These are phyloP conservation scores for Fusarium decemcellulare DNA, from an alignment of 2,329 filamentous ascomycete species.

Conservation along the genomic window DNA sequence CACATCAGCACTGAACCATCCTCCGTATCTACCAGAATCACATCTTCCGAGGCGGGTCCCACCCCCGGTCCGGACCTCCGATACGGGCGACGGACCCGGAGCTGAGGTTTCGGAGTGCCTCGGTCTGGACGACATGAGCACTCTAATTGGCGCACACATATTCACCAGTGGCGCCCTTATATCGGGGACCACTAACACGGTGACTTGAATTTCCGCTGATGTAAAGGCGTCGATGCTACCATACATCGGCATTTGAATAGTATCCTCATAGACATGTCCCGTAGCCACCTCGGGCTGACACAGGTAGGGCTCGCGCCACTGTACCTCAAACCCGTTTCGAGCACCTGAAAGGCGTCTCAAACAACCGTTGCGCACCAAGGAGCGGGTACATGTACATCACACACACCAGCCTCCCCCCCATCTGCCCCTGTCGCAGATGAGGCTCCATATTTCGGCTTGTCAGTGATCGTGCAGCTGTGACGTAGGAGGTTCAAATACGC, in stretches of 20 bases:
- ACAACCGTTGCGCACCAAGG: not conserved
- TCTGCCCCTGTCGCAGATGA: constrained; percentile 33
- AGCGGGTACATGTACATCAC: not conserved
- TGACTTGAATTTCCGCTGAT: too few species aligned
- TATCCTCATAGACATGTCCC: too few species aligned
- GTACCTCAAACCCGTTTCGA: not conserved
- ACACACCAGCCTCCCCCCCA: not conserved
- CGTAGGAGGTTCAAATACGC: constrained; percentile 34
- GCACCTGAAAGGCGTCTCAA: not conserved
- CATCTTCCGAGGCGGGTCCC: constrained; percentile 40
- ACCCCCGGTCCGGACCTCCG: constrained; percentile 41
- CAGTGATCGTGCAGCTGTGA: constrained; percentile 37
- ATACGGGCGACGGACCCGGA: constrained; percentile 39
- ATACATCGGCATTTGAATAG: too few species aligned
- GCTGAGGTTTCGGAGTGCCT: constrained; percentile 26
- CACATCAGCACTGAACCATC: constrained; percentile 33
- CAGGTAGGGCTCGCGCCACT: constrained; percentile 9
- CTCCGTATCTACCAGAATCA: constrained; percentile 20
- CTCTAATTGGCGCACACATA: not conserved
- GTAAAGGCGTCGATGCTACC: too few species aligned
- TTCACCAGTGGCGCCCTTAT: constrained; percentile 3
- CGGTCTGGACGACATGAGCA: constrained; percentile 29
- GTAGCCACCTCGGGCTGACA: constrained; percentile 12
- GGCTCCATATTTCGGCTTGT: constrained; percentile 27
- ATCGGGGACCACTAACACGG: not conserved